Percentiles rank a stretch among this genome's conserved stretches.
Conservation (phyloP, 129 eudicot genomes). For the Chrysanthemum lavandulifolium region DNA sequence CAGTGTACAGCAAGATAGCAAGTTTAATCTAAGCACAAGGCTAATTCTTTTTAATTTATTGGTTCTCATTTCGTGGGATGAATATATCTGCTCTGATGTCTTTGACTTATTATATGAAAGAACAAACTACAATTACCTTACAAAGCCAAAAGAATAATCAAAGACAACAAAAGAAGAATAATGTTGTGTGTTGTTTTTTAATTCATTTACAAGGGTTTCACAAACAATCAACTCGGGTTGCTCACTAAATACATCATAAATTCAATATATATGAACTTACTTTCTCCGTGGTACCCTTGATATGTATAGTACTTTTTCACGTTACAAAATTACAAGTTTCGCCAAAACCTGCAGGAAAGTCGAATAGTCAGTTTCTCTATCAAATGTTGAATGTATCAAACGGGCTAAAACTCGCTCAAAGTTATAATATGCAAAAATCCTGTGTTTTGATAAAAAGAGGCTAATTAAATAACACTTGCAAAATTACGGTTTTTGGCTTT, state of each 20-base stretch:
- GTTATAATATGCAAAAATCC: too few species aligned
- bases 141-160: conserved; percentile 17
- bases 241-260: conserved; percentile 39
- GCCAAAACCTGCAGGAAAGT: conserved; percentile 37
- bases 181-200: conserved; percentile 19
- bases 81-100: neutral
- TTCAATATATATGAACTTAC: conserved; percentile 21
- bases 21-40: neutral
- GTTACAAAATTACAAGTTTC: conserved; percentile 46
- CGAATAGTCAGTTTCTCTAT: conserved; percentile 8
- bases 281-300: conserved; percentile 33
- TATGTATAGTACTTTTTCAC: conserved; percentile 28
- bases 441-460: too few species aligned
- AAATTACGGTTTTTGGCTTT: too few species aligned
- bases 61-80: neutral
- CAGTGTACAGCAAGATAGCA: too few species aligned
- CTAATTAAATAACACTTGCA: too few species aligned
- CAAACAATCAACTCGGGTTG: conserved; percentile 31
- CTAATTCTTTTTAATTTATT: neutral
- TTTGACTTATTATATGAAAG: neutral
- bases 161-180: conserved; percentile 4
- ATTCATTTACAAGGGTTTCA: conserved; percentile 32
- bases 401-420: too few species aligned
- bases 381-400: neutral
- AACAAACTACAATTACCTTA: conserved; percentile 2